These are phyloP conservation scores for Rosa persica DNA, from an alignment of 306 rosid species.

Conservation along the genomic window DNA sequence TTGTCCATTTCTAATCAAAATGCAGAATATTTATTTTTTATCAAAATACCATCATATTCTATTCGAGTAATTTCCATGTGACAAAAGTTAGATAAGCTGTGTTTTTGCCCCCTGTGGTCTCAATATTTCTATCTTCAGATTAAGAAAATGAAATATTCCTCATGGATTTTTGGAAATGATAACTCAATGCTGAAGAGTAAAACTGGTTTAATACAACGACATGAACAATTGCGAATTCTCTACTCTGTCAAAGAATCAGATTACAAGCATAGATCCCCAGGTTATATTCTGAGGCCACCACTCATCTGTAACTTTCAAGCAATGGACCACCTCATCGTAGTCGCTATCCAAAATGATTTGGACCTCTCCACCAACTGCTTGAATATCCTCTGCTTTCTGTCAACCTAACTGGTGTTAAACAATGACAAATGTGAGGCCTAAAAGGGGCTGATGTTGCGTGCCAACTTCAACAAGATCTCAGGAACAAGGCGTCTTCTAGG, in stretches of 20 bases:
- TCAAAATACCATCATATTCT: no score
- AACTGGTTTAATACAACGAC: neutral
- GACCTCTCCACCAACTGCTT: neutral
- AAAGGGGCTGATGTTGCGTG: slow-evolving; percentile 75
- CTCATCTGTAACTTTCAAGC: neutral
- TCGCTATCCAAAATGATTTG: neutral
- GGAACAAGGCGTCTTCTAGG: slow-evolving; percentile 80
- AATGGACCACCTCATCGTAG: neutral
- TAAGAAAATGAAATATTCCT: neutral
- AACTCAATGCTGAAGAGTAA: neutral
- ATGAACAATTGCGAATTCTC: neutral
- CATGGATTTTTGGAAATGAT: neutral
- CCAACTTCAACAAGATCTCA: slow-evolving; percentile 71
- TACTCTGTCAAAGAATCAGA: neutral
- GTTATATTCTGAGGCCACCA: neutral
- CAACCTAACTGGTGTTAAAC: neutral
- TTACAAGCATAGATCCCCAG: slow-evolving; percentile 2
- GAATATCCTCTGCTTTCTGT: neutral
- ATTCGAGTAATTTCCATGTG: no score
- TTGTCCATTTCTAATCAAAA: no score
- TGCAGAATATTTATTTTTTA: no score
- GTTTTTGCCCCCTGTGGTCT: no score
- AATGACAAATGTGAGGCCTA: slow-evolving; percentile 18
- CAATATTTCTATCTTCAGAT: neutral
- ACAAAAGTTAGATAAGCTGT: no score